A percentile compares a stretch with the other conserved stretches of the same genome.
phyloP scores from a whole-genome alignment of 2,329 filamentous ascomycete species.

The Metarhizium guizhouense region DNA sequence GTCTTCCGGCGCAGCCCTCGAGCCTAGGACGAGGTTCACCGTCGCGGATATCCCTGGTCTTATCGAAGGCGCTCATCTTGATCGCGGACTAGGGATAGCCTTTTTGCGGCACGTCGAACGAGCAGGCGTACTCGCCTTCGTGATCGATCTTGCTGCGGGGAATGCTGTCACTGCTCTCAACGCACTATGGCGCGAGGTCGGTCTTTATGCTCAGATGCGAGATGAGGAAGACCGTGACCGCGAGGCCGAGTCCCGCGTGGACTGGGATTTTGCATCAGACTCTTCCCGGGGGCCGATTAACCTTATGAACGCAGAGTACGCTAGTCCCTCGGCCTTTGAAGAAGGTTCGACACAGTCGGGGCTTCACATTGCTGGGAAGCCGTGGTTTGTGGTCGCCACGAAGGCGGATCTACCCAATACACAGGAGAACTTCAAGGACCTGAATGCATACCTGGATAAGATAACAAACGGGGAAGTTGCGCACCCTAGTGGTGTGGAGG shows the following conservation, averaged over 20 bases:
- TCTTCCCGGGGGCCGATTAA: constrained; percentile 16
- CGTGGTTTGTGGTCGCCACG: constrained; percentile 93
- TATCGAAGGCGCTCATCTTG: constrained; percentile 85
- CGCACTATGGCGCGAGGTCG: constrained; percentile 82
- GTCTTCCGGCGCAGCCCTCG: constrained; percentile 32
- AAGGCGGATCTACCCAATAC: constrained; percentile 81
- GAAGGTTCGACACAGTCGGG: constrained; percentile 18
- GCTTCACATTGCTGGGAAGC: constrained; percentile 83
- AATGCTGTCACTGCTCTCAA: constrained; percentile 73
- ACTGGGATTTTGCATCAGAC: constrained; percentile 49
- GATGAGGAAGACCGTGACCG: constrained; percentile 63
- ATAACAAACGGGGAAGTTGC: constrained; percentile 52
- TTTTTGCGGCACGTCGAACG: constrained; percentile 94
- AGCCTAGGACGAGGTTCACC: constrained; percentile 69
- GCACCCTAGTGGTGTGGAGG: constrained; percentile 63
- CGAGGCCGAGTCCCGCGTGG: constrained; percentile 46
- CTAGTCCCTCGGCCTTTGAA: constrained; percentile 3
- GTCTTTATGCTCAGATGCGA: constrained; percentile 71
- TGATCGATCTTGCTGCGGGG: constrained; percentile 73
- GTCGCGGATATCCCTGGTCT: constrained; percentile 94
- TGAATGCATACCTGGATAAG: constrained; percentile 62
- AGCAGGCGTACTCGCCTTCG: constrained; percentile 86
- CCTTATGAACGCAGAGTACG: constrained; percentile 13
- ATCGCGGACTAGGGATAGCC: constrained; percentile 81
- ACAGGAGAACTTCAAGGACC: constrained; percentile 61